These are phyloP conservation scores for Polyporus arcularius DNA, from an alignment of 768 basidiomycete species.

Conservation along the genomic window DNA sequence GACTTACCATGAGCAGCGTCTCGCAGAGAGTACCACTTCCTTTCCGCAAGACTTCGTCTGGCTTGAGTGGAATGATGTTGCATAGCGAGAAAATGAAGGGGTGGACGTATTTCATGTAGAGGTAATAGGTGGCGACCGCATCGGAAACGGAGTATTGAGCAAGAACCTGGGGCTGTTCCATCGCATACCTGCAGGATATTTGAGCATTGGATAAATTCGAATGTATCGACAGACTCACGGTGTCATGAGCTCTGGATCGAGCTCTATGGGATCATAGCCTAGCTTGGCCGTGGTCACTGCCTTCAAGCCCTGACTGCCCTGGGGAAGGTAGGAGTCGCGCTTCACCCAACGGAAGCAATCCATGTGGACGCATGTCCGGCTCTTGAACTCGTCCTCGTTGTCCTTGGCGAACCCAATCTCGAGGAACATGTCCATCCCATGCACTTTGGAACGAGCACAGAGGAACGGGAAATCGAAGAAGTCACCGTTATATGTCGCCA, in stretches of 20 bases:
- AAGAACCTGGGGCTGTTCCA: slow-evolving; percentile 91
- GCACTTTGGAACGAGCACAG: slow-evolving; percentile 76
- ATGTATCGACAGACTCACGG: slow-evolving; percentile 60
- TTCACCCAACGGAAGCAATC: slow-evolving; percentile 99
- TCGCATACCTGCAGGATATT: slow-evolving; percentile 73
- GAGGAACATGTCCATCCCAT: slow-evolving; percentile 95
- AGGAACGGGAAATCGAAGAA: slow-evolving; percentile 99
- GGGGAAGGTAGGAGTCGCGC: slow-evolving; percentile 96
- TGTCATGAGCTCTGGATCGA: slow-evolving; percentile 99
- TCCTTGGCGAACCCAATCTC: slow-evolving; percentile 94
- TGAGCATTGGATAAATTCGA: slow-evolving; percentile 6
- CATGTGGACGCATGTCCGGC: slow-evolving; percentile 92
- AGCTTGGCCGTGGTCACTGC: slow-evolving; percentile 96
- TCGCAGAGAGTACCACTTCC: slow-evolving; percentile 97
- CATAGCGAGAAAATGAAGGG: slow-evolving; percentile 99
- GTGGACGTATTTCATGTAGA: slow-evolving; percentile 99
- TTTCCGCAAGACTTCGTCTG: slow-evolving; percentile 95
- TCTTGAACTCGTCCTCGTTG: slow-evolving; percentile 93
- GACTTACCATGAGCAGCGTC: slow-evolving; percentile 90
- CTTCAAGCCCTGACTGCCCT: slow-evolving; percentile 97
- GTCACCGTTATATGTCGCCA: slow-evolving; percentile 98
- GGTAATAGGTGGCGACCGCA: slow-evolving; percentile 99
- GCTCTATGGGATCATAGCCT: slow-evolving; percentile 94
- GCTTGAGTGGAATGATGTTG: slow-evolving; percentile 96
- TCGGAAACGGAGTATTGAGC: slow-evolving; percentile 99